phyloP scores from a whole-genome alignment of 139 green algal genomes.

The Closterium sp. region DNA sequence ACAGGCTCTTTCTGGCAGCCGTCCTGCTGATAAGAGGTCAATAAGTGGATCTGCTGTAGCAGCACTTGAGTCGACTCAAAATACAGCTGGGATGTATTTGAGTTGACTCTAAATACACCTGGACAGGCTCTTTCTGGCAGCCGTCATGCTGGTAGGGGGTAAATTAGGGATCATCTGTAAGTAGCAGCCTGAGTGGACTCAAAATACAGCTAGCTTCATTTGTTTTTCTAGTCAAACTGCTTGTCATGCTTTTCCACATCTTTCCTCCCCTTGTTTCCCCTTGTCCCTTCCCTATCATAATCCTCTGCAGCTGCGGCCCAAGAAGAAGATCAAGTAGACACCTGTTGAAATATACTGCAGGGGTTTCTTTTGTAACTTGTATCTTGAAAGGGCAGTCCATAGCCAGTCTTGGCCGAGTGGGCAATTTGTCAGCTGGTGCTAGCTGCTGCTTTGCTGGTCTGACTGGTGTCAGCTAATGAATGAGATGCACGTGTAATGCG shows the following conservation, averaged over 20 bases:
- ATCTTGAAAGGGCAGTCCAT: not conserved
- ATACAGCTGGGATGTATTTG: too few relatives aligned
- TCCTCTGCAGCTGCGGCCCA: conserved; percentile 20
- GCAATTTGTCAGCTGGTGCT: not conserved
- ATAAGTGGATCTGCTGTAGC: too few relatives aligned
- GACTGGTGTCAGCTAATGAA: not conserved
- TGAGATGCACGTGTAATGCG: not conserved
- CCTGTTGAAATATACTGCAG: not conserved
- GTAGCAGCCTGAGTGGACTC: too few relatives aligned
- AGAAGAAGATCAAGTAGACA: conserved; percentile 48
- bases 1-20: too few relatives aligned
- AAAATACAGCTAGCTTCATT: too few relatives aligned
- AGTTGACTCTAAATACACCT: too few relatives aligned
- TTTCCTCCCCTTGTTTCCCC: not conserved
- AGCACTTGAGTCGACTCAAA: too few relatives aligned
- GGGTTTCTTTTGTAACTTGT: not conserved
- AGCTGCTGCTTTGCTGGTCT: not conserved
- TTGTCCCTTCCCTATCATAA: not conserved
- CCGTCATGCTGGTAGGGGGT: too few relatives aligned
- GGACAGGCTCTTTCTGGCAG: too few relatives aligned
- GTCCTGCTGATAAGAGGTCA: too few relatives aligned
- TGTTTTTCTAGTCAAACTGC: too few relatives aligned
- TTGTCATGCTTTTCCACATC: not conserved
- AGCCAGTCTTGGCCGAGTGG: not conserved
- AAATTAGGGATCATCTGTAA: too few relatives aligned